phyloP scores from a whole-genome alignment of 106 monocot genomes.

The Dendrobium huoshanense region DNA sequence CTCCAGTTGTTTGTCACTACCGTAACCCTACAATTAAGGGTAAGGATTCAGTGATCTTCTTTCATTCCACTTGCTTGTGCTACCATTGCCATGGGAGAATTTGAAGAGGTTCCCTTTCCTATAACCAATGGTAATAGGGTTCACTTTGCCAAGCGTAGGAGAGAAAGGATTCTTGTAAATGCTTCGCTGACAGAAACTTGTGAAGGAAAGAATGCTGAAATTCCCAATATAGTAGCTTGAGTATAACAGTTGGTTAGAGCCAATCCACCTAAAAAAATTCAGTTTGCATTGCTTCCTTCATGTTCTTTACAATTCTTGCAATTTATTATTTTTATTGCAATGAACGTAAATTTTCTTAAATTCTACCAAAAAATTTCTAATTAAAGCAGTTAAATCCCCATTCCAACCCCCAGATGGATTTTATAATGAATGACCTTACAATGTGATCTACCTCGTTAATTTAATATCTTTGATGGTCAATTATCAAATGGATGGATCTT shows the following conservation, averaged over 20 bases:
- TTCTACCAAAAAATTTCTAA: neutral
- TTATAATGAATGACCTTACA: neutral
- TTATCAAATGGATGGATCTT: neutral
- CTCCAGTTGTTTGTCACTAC: too few species aligned
- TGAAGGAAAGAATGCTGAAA: neutral
- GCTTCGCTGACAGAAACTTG: neutral
- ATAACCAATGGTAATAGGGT: too few species aligned
- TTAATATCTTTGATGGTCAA: neutral
- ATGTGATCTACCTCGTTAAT: neutral
- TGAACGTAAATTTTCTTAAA: neutral
- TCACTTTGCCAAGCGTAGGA: too few species aligned
- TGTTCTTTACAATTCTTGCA: neutral
- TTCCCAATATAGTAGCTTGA: neutral
- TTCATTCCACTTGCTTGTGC: too few species aligned
- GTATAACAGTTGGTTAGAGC: neutral
- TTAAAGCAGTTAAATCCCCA: neutral
- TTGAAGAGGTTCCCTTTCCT: too few species aligned
- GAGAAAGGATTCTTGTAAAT: too few species aligned
- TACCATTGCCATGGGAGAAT: too few species aligned
- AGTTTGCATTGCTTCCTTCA: neutral
- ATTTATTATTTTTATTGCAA: neutral
- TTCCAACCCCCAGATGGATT: neutral
- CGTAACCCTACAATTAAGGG: too few species aligned
- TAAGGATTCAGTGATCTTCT: too few species aligned
- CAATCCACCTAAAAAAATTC: neutral